Evolutionary conservation across 768 basidiomycete species (phyloP).

Genomic region (Hericium coralloides): DNA sequence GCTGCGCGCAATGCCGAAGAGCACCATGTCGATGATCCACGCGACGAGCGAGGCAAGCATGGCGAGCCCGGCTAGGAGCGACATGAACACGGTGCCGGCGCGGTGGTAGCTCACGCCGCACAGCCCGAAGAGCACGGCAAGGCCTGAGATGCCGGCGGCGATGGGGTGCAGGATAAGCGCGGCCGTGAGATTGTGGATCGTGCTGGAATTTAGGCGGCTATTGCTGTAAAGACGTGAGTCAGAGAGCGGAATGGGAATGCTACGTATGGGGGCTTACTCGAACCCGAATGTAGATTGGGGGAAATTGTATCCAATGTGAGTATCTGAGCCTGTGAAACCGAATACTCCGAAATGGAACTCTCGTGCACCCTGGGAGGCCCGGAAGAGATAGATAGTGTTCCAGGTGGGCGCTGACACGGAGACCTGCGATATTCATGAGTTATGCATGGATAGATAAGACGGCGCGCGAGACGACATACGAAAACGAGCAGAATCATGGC

Average conservation of each 20-base stretch:
- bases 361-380: slow-evolving; percentile 31
- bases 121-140: slow-evolving; percentile 60
- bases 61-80: slow-evolving; percentile 56
- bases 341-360: slow-evolving; percentile 64
- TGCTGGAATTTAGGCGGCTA: slow-evolving; percentile 35
- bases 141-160: slow-evolving; percentile 57
- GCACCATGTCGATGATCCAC: slow-evolving; percentile 71
- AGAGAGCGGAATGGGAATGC: neutral
- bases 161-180: slow-evolving; percentile 76
- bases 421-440: slow-evolving; percentile 30
- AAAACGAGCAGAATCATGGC: slow-evolving; percentile 64
- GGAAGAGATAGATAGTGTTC: slow-evolving; percentile 60
- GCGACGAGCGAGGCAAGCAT: slow-evolving; percentile 57
- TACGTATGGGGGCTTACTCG: slow-evolving; percentile 28
- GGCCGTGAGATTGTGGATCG: slow-evolving; percentile 64
- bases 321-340: slow-evolving; percentile 54
- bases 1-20: slow-evolving; percentile 64
- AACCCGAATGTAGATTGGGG: slow-evolving; percentile 22
- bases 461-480: slow-evolving; percentile 30
- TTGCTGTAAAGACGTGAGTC: slow-evolving; percentile 24
- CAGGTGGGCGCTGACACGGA: slow-evolving; percentile 72
- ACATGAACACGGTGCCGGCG: slow-evolving; percentile 70
- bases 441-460: neutral
- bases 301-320: slow-evolving; percentile 53
- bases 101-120: slow-evolving; percentile 59